Evolutionary conservation across 176 grass and related monocot genomes (phyloP), one percentile per base, ranked within the genome.

Genomic region (Canna indica): DNA sequence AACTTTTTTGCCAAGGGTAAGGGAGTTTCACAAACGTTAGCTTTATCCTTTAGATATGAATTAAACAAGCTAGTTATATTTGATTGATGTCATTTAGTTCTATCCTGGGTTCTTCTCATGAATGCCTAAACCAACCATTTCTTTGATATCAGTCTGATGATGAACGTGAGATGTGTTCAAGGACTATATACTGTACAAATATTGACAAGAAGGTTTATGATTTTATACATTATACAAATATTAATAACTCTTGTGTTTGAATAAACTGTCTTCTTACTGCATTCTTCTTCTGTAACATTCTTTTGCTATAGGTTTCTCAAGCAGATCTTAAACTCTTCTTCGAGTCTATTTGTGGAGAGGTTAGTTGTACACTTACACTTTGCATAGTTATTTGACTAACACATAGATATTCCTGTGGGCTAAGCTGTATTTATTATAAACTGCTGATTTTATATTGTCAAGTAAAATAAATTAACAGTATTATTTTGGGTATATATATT

Each of bases 251-350:
- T 48, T 80, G 59, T 78, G 30, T 75, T 54, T 78, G 73, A 69
- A 77, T 76, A 36, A 33, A 25, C 77, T 53, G 47, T 60, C 47
- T 47, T 16, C 36, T 30, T 41, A 11, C 27, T 78, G 59, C 18
- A 18, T 38, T n/a, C 52, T 57, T 54, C 22, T 81, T 67, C 13
- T 35, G 17, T 31, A 36, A 59, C 29, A 31, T 78, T 65, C n/a
- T 73, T 63, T 42, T 90, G 42, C 14, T 83, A 27, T 76, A 99
- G 94, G 80, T 99, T 78, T 90, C 89, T 69, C 94, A 99, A 74
- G 94, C 94, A 79, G 94, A 99, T 75, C 80, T 99, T 67, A 93
- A 99, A 81, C 81, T 99, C 70, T 99, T 99, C 80, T 99, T 99
- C 32, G 94, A 93, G 75, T 93, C 94, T 22, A 77, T 99, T 60